phyloP scores from a whole-genome alignment of 495 filamentous ascomycete genomes.

The Aspergillus sclerotiicarbonarius region DNA sequence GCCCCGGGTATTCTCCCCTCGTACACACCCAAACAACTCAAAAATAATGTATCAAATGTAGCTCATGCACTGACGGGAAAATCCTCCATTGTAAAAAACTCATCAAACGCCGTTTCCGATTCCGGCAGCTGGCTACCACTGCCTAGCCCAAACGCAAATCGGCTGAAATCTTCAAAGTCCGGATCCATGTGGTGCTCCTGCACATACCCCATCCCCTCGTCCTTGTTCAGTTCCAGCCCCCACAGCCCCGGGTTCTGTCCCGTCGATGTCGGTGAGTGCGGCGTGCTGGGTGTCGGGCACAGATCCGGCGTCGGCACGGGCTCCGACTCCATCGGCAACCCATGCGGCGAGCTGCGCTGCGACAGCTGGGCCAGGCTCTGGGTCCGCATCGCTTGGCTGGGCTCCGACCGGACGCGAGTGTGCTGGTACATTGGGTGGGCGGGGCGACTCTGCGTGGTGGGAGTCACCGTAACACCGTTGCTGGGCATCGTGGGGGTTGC shows the following conservation, averaged over 20 bases:
- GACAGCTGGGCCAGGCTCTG: background rate
- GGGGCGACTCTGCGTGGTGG: background rate
- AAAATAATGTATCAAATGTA: background rate
- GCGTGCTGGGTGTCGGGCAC: slow-evolving; percentile 39
- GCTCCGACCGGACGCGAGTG: slow-evolving; percentile 24
- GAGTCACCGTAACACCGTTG: slow-evolving; percentile 2
- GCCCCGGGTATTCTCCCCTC: too few relatives aligned
- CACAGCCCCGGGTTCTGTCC: slow-evolving; percentile 3
- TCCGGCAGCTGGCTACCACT: slow-evolving; percentile 28
- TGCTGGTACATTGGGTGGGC: slow-evolving; percentile 15
- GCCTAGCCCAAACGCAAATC: slow-evolving; percentile 35
- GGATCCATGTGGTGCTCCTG: slow-evolving; percentile 31
- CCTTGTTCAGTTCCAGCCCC: slow-evolving; percentile 14
- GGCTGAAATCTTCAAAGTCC: slow-evolving; percentile 40
- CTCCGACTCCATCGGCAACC: slow-evolving; percentile 17
- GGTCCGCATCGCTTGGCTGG: slow-evolving; percentile 4
- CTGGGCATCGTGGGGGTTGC: slow-evolving; percentile 14
- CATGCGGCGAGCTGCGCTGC: slow-evolving; percentile 1
- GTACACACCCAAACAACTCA: background rate
- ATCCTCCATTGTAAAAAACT: slow-evolving; percentile 36
- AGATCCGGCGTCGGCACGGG: slow-evolving; percentile 37
- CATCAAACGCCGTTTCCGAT: slow-evolving; percentile 32
- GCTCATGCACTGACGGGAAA: slow-evolving; percentile 30
- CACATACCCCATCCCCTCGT: slow-evolving; percentile 21
- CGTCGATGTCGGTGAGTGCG: slow-evolving; percentile 31